A percentile compares a stretch with the other conserved stretches of the same genome.
Conservation (phyloP, 176 grass and related monocot species). For the Oryza glumipatula region DNA sequence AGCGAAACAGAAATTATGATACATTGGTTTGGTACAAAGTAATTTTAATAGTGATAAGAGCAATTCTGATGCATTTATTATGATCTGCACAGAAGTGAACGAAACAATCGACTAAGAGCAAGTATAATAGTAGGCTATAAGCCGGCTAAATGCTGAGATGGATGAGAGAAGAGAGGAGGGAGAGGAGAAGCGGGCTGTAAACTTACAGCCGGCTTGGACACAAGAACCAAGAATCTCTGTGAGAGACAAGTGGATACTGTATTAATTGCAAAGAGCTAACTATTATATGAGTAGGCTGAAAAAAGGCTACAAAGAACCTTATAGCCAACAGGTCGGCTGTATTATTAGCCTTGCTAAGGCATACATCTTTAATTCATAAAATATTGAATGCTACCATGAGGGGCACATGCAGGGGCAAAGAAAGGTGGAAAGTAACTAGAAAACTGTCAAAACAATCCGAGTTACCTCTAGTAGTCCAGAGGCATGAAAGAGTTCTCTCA, state of each 20-base stretch:
- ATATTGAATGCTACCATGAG: neutral
- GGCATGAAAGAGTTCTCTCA: slow-evolving; percentile 69
- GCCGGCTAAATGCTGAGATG: no score
- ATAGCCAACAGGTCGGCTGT: no score
- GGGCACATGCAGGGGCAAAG: neutral
- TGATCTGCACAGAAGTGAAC: neutral
- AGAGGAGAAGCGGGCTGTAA: no score
- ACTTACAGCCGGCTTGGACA: no score
- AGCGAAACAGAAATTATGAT: neutral
- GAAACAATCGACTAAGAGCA: neutral
- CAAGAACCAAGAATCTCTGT: no score
- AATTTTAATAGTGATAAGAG: neutral
- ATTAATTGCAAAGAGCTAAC: no score
- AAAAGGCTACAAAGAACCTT: no score
- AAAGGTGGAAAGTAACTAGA: slow-evolving; percentile 5
- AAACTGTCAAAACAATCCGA: neutral
- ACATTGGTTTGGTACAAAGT: neutral
- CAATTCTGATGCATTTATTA: slow-evolving; percentile 1
- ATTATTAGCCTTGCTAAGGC: neutral
- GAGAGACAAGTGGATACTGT: no score
- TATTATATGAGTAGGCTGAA: no score
- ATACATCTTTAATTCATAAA: slow-evolving; percentile 7
- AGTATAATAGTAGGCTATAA: no score
- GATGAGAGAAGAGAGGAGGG: no score
- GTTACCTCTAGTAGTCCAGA: slow-evolving; percentile 83